Evolutionary conservation across 805 yeast genomes (phyloP).

Genomic region (Kluyveromyces lactis): DNA sequence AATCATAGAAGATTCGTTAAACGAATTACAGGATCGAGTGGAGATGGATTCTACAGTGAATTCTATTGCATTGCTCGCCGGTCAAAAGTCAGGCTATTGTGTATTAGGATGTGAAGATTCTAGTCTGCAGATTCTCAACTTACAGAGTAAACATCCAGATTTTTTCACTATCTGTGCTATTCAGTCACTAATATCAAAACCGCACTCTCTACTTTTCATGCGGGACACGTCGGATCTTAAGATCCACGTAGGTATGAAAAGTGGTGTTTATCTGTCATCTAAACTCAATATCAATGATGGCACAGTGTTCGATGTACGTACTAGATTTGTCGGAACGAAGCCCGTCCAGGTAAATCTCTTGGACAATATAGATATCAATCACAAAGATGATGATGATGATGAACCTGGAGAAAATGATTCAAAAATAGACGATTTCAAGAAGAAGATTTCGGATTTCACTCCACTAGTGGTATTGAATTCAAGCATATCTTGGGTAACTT

Average conservation of each 20-base stretch:
- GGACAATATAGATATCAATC: conserved; percentile 10
- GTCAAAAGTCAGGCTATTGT: conserved; percentile 46
- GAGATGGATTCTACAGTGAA: conserved; percentile 47
- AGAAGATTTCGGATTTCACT: background rate
- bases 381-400: conserved; percentile 13
- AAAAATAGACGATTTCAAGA: conserved; percentile 5
- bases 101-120: conserved; percentile 67
- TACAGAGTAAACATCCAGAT: conserved; percentile 35
- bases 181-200: conserved; percentile 56
- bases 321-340: conserved; percentile 65
- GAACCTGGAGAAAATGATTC: conserved; percentile 1
- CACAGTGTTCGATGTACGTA: conserved; percentile 51
- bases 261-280: conserved; percentile 70
- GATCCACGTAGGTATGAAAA: conserved; percentile 74
- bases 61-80: conserved; percentile 41
- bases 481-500: conserved; percentile 29
- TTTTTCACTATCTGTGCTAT: conserved; percentile 54
- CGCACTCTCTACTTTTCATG: conserved; percentile 29
- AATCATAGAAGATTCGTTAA: conserved; percentile 51
- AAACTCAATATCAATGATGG: conserved; percentile 53
- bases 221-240: conserved; percentile 19
- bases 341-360: conserved; percentile 42
- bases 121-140: conserved; percentile 58
- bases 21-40: conserved; percentile 59
- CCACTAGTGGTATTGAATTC: conserved; percentile 27